Evolutionary conservation across 2,329 filamentous ascomycete genomes (phyloP), one percentile per base, ranked within the genome.

Genomic region (Helotiales sp.): DNA sequence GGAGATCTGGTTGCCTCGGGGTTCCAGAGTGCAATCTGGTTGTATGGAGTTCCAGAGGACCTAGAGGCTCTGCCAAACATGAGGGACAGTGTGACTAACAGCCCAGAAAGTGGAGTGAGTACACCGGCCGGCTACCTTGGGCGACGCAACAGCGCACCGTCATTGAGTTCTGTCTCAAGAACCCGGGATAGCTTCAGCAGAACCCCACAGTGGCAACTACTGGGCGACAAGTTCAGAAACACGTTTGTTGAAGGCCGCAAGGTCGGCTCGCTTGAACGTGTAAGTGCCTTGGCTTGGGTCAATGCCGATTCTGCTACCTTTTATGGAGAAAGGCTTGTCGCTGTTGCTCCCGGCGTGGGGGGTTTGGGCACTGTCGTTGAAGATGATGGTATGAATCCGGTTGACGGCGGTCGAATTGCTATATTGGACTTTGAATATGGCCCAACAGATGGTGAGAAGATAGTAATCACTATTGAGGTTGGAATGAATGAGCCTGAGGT

Each of bases 1-100:
- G 91, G 91, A 17, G 90, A 93, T 60, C 82, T 95, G 28, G 88
- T 93, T 24, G 89, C 90, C 20, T 86, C 91, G 11, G 91, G 91
- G 0, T 94, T 94, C 71, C 84, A 90, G 66, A 88, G 87, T 15
- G 89, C 92, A 26, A 80, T 96, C 5, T 95, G 91, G 91, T 78
- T 95, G 2, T 95, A 95, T 77, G 92, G 92, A 28, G 81, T 95
- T 30, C 92, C 92, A 1, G 88, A 91, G 73, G 88, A 91, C 72
- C 80, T 93, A 22, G 90, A 92, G 75, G 85, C 88, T 24, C 79
- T 86, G 22, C 82, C 86, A 1, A 84, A 86, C 30, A 66, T 71
- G 15, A 75, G 75, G 32, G 69, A 71, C 37, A 74, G 76, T n/a
- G 64, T 72, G 0, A 70, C 70, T 20, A 74, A 73, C 32, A 78